Percentiles rank a stretch among this genome's conserved stretches.
These are phyloP conservation scores for Tricholoma saponaceum DNA, from an alignment of 768 basidiomycete genomes.

Conservation along the genomic window DNA sequence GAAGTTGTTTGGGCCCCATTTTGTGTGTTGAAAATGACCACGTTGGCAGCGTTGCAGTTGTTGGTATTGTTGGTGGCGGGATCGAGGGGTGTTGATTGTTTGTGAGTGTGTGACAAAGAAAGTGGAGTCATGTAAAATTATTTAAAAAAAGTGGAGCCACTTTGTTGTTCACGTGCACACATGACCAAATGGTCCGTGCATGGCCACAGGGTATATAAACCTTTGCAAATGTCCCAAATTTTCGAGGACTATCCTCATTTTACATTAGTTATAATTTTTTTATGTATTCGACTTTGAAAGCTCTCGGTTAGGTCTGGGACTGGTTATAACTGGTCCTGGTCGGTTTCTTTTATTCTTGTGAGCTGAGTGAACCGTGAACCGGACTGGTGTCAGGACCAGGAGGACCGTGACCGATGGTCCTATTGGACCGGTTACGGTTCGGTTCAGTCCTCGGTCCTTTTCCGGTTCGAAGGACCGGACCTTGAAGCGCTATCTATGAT, in stretches of 20 bases:
- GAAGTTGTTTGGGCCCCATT: not conserved
- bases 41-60: not conserved
- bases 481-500: no score
- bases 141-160: not conserved
- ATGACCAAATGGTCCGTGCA: not conserved
- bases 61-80: not conserved
- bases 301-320: no score
- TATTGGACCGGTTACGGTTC: not conserved
- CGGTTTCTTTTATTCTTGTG: not conserved
- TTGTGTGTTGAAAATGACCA: not conserved
- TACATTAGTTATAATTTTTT: not conserved
- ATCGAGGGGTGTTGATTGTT: not conserved
- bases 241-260: not conserved
- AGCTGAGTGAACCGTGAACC: no score
- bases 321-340: not conserved
- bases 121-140: not conserved
- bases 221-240: not conserved
- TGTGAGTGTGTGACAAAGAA: not conserved
- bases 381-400: not conserved
- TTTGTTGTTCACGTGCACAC: not conserved
- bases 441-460: no score
- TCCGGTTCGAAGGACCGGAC: no score
- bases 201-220: not conserved
- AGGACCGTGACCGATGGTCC: not conserved
- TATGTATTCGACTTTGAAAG: not conserved